Base-by-base conservation (phyloP, 768 basidiomycete species). In the Omphalotus guepiniiformis region DNA sequence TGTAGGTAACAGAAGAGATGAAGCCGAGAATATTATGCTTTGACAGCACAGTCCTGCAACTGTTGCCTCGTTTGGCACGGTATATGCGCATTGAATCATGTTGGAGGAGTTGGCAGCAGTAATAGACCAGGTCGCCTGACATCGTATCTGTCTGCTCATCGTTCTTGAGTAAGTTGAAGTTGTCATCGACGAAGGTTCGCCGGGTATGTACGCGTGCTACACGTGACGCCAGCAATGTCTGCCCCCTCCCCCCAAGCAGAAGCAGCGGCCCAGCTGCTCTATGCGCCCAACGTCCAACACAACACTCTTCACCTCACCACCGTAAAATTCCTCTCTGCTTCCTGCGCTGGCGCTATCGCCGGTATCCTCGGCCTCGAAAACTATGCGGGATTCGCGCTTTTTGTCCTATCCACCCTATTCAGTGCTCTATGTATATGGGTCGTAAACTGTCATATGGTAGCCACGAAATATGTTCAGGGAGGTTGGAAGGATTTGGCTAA, bases 1-100 rank as follows among this genome's bases (percentile, higher is more conserved):
- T 95, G 61, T 98, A 98, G 0, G 95, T 98, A 16, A 96, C 96
- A 6, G 93, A 95, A 2, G 96, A 97, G 54, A 99, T 95, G 72
- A 98, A 98, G 9, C 96, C 96, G 6, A 94, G 76, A 56, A 97
- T 96, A 44, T 78, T 72, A 69, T 98, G 97, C 64, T 92, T 93
- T 42, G 84, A 82, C 12, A 79, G 68, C 16, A 94, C 88, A 1
- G 79, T 71, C 23, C 76, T 73, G 49, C 83, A 82, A 13, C 77
- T 70, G 3, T 70, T 67, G 59, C 95, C 93, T 52, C 88, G 77
- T 61, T 84, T 88, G 25, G 80, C 73, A 18, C 93, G 84, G 61
- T 95, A 96, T 19, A 80, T 68, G 50, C 82, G 79, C 93, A 95
- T 95, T 2, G 90, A 83, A 61, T 95, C 93, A n/a, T n/a, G n/a